Conservation (phyloP, 2,329 filamentous ascomycete species). For the Arachnomyces sp. region DNA sequence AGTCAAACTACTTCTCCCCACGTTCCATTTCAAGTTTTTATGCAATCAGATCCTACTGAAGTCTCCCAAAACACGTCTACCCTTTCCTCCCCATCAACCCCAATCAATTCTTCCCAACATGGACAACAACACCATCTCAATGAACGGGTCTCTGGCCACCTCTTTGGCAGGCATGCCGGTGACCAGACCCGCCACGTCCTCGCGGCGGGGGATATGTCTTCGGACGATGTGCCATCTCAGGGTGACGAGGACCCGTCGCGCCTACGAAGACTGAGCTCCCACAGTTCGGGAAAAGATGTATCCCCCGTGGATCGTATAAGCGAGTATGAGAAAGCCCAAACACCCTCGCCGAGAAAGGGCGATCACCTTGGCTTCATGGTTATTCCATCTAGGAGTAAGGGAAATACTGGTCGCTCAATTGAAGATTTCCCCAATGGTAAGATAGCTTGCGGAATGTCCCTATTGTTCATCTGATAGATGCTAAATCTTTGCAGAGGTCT, state of each 20-base stretch:
- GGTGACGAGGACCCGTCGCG: conserved; percentile 14
- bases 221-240: conserved; percentile 16
- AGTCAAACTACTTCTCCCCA: conserved; percentile 38
- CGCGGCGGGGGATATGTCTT: conserved; percentile 19
- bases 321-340: conserved; percentile 48
- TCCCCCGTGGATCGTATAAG: conserved; percentile 45
- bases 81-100: conserved; percentile 30
- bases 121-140: conserved; percentile 46
- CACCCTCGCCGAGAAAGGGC: conserved; percentile 28
- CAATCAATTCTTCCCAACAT: conserved; percentile 50
- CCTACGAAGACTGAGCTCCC: conserved; percentile 24
- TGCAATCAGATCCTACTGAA: conserved; percentile 55
- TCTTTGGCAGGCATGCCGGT: conserved; percentile 33
- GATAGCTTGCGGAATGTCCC: conserved; percentile 10
- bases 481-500: conserved; percentile 58
- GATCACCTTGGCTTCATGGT: conserved; percentile 47
- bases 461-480: conserved; percentile 10
- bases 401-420: conserved; percentile 42
- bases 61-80: conserved; percentile 40
- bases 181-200: conserved; percentile 15
- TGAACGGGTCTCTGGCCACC: conserved; percentile 36
- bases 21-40: conserved; percentile 46
- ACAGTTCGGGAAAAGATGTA: conserved; percentile 24
- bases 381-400: conserved; percentile 36
- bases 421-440: conserved; percentile 73